Evolutionary conservation across 805 yeast genomes (phyloP), one percentile per base, ranked within the genome.

Genomic region (Candida ficus): DNA sequence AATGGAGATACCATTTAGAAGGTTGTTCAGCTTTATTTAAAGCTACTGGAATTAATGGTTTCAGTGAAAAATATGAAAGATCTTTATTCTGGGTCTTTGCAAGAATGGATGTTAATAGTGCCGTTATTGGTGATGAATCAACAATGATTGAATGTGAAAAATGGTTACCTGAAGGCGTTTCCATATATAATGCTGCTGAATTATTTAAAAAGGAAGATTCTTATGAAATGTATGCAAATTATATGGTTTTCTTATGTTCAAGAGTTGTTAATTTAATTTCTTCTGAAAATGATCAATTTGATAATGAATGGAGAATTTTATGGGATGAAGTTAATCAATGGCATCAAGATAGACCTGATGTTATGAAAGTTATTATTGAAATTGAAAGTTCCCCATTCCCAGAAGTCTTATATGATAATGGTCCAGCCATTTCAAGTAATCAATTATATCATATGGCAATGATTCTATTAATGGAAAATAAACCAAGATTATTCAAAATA

Each of bases 31-130:
- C 62, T 0, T 45, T 66, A 45, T 61, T 70, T 38, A 56, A 61
- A 29, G 61, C 67, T 12, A 62, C 63, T 34, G 62, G 60, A 7
- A 62, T 69, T 34, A 53, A 63, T 46, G 73, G 70, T 1, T 58
- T 62, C 33, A 54, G 66, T 29, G 54, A 58, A 21, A 46, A 44
- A 17, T 54, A 67, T 17, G 65, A 64, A 34, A 48, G 69, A 41
- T 63, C 67, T 0, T 49, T 70, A 33, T 68, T 71, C 41, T 71
- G 75, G 75, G 62, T 64, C 35, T 66, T 68, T 50, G 67, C 67
- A 2, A 50, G 71, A 19, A 57, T 68, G 60, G 75, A 69, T 45
- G 57, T 68, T 8, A 62, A 63, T 35, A 60, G 62, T 38, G 63
- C 58, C 28, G 61, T 53, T 7, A 60, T 66, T 29, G 67, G 66